Evolutionary conservation across 2,329 filamentous ascomycete species (phyloP).

Genomic region (Sporothrix protearum): DNA sequence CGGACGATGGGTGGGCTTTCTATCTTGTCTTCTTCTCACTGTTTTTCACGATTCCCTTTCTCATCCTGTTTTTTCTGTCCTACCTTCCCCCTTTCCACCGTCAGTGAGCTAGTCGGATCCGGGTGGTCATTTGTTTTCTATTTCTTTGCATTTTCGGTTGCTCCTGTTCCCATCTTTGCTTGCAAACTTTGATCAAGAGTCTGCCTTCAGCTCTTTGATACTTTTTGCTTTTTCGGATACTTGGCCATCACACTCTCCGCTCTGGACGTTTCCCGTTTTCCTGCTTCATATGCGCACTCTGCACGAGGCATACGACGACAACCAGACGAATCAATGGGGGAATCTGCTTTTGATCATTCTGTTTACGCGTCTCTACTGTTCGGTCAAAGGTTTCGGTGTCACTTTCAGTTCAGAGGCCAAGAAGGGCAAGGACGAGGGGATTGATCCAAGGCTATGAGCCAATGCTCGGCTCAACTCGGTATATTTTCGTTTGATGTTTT

Average conservation of each 20-base stretch:
- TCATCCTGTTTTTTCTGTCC: background rate
- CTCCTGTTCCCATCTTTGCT: background rate
- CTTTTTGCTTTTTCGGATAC: background rate
- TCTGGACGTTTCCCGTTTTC: background rate
- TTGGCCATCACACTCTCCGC: background rate
- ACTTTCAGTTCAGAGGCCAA: background rate
- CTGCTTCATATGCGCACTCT: background rate
- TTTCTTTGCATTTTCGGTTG: background rate
- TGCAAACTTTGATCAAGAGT: background rate
- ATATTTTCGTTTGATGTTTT: background rate
- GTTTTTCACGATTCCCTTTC: background rate
- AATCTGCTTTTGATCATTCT: background rate
- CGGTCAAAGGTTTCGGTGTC: background rate
- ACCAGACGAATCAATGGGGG: background rate
- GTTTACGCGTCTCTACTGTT: background rate
- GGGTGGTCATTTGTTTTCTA: background rate
- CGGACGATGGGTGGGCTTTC: background rate
- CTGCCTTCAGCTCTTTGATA: background rate
- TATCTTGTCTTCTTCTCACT: background rate
- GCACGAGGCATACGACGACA: background rate
- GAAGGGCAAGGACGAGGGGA: background rate
- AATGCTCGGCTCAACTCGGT: background rate
- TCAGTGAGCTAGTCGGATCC: background rate
- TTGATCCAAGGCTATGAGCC: background rate
- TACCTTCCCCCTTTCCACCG: background rate